Conservation (phyloP, 164 flowering plant genomes). For the Warburgia ugandensis region DNA sequence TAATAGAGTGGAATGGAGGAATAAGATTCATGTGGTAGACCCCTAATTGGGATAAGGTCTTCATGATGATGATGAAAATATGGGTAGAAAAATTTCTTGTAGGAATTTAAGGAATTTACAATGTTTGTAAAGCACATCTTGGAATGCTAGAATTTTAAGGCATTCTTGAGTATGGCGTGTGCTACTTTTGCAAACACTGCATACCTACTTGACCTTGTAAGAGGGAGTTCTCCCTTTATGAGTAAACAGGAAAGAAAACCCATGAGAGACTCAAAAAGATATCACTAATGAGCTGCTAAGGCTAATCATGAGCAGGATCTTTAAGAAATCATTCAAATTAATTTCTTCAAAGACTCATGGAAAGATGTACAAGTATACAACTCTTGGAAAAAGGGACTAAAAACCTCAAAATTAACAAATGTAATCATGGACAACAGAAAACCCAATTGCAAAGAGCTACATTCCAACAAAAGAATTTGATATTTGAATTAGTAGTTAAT, state of each 20-base stretch:
- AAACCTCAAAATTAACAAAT: conserved; percentile 47
- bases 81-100: too few relatives aligned
- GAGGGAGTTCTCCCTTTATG: conserved; percentile 92
- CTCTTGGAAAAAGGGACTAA: conserved; percentile 69
- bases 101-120: too few relatives aligned
- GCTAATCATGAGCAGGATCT: conserved; percentile 20
- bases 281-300: conserved; percentile 53
- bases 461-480: conserved; percentile 74
- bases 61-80: too few relatives aligned
- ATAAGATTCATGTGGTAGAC: too few relatives aligned
- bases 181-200: too few relatives aligned
- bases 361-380: conserved; percentile 28
- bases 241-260: conserved; percentile 66
- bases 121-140: too few relatives aligned
- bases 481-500: conserved; percentile 55
- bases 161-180: too few relatives aligned
- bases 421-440: conserved; percentile 64
- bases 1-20: too few relatives aligned
- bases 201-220: too few relatives aligned
- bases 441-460: conserved; percentile 57
- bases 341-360: conserved; percentile 50
- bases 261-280: conserved; percentile 58
- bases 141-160: too few relatives aligned
- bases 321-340: conserved; percentile 51
- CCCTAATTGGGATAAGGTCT: too few relatives aligned